A percentile compares a stretch with the other conserved stretches of the same genome.
Conservation (phyloP, 768 basidiomycete genomes). For the Tricholoma matsutake region DNA sequence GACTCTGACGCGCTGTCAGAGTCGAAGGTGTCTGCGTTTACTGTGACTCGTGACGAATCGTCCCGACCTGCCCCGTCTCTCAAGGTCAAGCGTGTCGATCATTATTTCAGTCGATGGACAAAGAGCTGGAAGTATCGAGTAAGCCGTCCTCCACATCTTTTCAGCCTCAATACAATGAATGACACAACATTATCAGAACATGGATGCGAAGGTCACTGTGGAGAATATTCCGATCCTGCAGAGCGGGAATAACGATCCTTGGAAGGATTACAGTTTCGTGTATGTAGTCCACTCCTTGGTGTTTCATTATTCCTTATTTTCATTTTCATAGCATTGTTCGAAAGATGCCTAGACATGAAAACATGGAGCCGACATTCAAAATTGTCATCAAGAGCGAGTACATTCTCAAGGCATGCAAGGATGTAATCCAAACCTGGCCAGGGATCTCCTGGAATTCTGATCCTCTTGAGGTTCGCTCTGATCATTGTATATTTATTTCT, state of each 20-base stretch:
- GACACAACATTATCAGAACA: slow-evolving; percentile 36
- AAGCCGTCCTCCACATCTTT: slow-evolving; percentile 4
- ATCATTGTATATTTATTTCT: neutral
- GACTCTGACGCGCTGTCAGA: slow-evolving; percentile 21
- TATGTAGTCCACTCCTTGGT: slow-evolving; percentile 19
- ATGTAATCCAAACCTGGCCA: slow-evolving; percentile 54
- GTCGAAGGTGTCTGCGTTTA: slow-evolving; percentile 29
- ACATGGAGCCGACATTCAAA: slow-evolving; percentile 43
- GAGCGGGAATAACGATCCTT: slow-evolving; percentile 44
- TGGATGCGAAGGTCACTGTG: slow-evolving; percentile 48
- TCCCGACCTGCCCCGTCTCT: slow-evolving; percentile 40
- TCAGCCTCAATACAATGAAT: neutral
- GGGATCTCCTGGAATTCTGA: slow-evolving; percentile 62
- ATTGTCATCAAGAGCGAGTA: slow-evolving; percentile 57
- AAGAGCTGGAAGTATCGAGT: slow-evolving; percentile 58
- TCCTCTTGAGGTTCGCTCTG: slow-evolving; percentile 45
- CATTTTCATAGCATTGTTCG: slow-evolving; percentile 44
- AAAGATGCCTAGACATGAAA: slow-evolving; percentile 39
- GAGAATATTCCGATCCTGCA: slow-evolving; percentile 42
- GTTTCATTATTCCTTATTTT: neutral
- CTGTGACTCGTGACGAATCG: slow-evolving; percentile 29
- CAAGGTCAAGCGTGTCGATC: slow-evolving; percentile 59
- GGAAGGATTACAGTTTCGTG: slow-evolving; percentile 59
- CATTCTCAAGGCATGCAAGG: slow-evolving; percentile 54
- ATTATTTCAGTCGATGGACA: slow-evolving; percentile 56